Base-by-base conservation (phyloP, 208 protist genomes). In the Blastocrithidia nonstop region DNA sequence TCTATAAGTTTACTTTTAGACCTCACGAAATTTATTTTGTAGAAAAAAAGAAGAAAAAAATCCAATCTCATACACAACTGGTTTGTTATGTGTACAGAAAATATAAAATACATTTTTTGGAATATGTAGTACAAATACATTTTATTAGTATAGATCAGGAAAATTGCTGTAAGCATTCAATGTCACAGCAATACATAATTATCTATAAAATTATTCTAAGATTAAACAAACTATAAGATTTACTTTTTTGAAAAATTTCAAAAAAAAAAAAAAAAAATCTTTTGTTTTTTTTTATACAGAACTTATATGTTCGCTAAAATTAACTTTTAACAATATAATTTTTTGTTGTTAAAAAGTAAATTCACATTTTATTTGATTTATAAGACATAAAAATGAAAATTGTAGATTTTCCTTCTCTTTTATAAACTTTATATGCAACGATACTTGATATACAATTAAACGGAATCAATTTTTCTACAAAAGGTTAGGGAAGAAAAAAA, bases 401-500 rank as follows among this genome's bases (percentile, higher is more conserved):
- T n/a, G n/a, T n/a, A n/a, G n/a, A n/a, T n/a, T n/a, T n/a, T n/a
- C n/a, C n/a, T n/a, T n/a, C n/a, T 4, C 11, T 42, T 22, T 6
- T 33, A 29, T 32, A 15, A 42, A 13, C 31, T 22, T 15, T 29
- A n/a, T n/a, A 4, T 33, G 11, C 31, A 42, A 42, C 13, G 13
- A 32, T 42, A 25, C 37, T 15, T n/a, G 15, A 42, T 33, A 25
- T 42, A 13, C 22, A 13, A 42, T 22, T 9, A 42, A 22, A 42
- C 13, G 28, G 3, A 11, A 36, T 42, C 37, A 42, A 36, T 36
- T 15, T 24, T 29, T 42, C 11, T 36, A 16, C 21, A 21, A 11
- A 37, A 54, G 1, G 16, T 20, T 21, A 49, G 41, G n/a, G 32
- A 22, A 42, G 31, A 43, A 45, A n/a, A 37, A 49, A 29, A 43